These are phyloP conservation scores for Calonectria honghensis DNA, from an alignment of 2,329 filamentous ascomycete genomes.

Conservation along the genomic window DNA sequence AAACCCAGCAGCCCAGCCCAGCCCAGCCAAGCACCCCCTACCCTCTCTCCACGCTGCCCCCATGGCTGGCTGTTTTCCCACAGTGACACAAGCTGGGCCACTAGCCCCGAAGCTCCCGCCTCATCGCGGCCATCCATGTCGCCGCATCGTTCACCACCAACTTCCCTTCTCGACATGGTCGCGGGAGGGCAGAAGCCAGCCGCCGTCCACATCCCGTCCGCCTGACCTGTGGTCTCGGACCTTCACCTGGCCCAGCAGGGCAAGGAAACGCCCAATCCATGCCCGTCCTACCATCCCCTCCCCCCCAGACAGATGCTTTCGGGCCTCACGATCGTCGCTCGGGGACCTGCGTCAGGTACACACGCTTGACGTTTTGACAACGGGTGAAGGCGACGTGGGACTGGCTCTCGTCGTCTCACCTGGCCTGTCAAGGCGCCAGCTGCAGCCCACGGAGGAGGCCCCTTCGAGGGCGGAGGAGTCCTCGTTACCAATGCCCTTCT, in stretches of 20 bases:
- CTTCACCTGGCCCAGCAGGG: not conserved
- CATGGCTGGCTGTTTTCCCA: not conserved
- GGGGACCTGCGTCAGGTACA: constrained; percentile 24
- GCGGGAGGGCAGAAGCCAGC: constrained; percentile 6
- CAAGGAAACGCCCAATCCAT: constrained; percentile 11
- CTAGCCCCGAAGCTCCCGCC: constrained; percentile 25
- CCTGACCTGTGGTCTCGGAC: constrained; percentile 16
- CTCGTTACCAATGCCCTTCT: not conserved
- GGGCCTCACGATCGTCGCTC: constrained; percentile 14
- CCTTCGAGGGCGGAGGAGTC: not conserved
- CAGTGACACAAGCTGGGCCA: constrained; percentile 24
- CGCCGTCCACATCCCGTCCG: not conserved
- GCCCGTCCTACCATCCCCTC: not conserved
- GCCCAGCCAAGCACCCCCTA: not conserved
- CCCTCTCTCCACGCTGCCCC: not conserved
- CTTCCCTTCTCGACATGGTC: constrained; percentile 18
- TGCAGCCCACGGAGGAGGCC: constrained; percentile 1
- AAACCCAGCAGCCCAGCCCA: not conserved
- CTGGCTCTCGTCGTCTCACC: constrained; percentile 9
- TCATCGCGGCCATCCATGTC: constrained; percentile 21
- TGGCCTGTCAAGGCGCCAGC: constrained; percentile 23
- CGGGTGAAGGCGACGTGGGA: not conserved
- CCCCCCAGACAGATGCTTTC: not conserved
- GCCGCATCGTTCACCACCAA: constrained; percentile 23
- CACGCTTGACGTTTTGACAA: constrained; percentile 12